Evolutionary conservation across 179 eudicot species (phyloP).

Genomic region (Silene noctiflora): DNA sequence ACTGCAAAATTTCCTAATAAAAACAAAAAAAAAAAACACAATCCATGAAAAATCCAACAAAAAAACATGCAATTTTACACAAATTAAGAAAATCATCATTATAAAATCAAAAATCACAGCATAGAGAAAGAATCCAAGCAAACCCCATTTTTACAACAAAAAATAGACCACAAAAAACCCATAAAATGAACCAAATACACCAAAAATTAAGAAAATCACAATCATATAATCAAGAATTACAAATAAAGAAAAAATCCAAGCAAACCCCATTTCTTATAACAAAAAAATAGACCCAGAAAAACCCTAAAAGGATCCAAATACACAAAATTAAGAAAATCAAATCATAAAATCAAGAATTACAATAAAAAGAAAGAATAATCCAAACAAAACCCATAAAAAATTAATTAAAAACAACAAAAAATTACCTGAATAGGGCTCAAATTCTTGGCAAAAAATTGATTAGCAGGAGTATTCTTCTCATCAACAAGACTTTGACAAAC

Average conservation of each 20-base stretch:
- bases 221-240: background rate
- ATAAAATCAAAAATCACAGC: no score
- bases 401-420: background rate
- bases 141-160: background rate
- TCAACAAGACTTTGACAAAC: constrained; percentile 57
- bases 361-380: background rate
- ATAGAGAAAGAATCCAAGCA: no score
- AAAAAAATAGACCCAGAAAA: background rate
- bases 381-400: background rate
- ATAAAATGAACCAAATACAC: background rate
- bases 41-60: no score
- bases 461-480: constrained; percentile 24
- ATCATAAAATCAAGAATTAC: background rate
- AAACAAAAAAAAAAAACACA: no score
- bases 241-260: background rate
- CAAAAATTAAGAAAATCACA: background rate
- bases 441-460: constrained; percentile 38
- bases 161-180: background rate
- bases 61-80: no score
- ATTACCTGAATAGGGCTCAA: constrained; percentile 73
- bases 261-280: background rate
- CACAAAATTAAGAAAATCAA: no score
- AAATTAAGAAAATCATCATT: no score
- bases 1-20: no score
- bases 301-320: no score